Base-by-base conservation (phyloP, 2,329 filamentous ascomycete genomes). In the Mycogone perniciosa region DNA sequence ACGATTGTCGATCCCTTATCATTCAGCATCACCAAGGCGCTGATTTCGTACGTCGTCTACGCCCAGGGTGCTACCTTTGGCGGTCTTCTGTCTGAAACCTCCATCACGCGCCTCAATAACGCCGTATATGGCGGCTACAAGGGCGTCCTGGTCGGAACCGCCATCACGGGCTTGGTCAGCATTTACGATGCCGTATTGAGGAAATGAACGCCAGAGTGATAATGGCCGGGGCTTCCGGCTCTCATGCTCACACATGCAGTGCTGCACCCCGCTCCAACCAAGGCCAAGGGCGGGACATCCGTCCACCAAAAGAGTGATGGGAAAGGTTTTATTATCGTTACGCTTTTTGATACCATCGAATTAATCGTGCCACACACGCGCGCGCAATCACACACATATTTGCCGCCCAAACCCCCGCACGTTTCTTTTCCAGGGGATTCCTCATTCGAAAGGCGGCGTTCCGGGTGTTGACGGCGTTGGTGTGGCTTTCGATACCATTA, bases 11-110 rank as follows among this genome's bases (percentile, higher is more conserved):
- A 99, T 66, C 91, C 91, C 4, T 73, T 97, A 64, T 87, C 85
- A 26, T 99, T 95, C 72, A 95, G 91, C 72, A 84, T 97, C 51
- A 82, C 82, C 60, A 96, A 96, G 74, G 91, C 86, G 0, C 66
- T 97, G 49, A 69, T 91, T 53, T 84, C 88, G 6, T 96, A 87
- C 67, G 77, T 92, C 33, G 84, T 96, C 13, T 96, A 91, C 64
- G 81, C 77, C 7, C 82, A 85, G 64, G 81, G 80, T 33, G 76
- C 79, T 46, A 80, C 77, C 44, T 79, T 85, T 50, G 74, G 79
- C 44, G 85, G 85, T 31, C 73, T 83, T 48, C 73, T 89, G 52
- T 75, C 80, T 52, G 72, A 76, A 30, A 68, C 73, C 11, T 80
- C 81, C 6, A 82, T 89, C 44, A 71, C 71, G 48, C 76, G 79